A percentile compares a stretch with the other conserved stretches of the same genome.
Conservation (phyloP, 176 grass and related monocot genomes). For the Ensete ventricosum region DNA sequence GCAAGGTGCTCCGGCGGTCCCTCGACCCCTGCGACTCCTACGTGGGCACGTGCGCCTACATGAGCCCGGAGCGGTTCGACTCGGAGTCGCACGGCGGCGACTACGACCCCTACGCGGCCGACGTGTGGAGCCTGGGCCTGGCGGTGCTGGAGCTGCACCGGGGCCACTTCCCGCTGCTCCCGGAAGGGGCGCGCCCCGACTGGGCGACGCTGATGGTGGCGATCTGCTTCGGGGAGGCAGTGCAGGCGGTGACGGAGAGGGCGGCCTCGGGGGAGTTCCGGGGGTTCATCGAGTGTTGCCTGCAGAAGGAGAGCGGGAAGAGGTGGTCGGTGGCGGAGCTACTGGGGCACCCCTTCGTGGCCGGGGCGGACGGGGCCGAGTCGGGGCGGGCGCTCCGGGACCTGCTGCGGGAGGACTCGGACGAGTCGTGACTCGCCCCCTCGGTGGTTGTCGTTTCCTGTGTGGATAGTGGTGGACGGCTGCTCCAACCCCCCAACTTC, state of each 20-base stretch:
- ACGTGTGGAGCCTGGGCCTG: constrained; percentile 73
- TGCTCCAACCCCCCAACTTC: neutral
- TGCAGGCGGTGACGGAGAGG: constrained; percentile 28
- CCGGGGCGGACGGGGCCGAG: constrained; percentile 29
- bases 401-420: constrained; percentile 14
- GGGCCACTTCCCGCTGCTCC: constrained; percentile 80
- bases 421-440: neutral
- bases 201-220: constrained; percentile 90
- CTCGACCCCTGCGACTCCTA: constrained; percentile 78
- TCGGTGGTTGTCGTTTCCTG: neutral
- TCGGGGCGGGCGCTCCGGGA: constrained; percentile 27
- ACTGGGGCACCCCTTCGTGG: constrained; percentile 64
- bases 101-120: constrained; percentile 88
- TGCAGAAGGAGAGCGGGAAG: constrained; percentile 64
- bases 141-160: constrained; percentile 67
- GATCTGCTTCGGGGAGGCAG: constrained; percentile 72
- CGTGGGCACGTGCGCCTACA: constrained; percentile 80
- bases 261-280: constrained; percentile 55
- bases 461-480: neutral
- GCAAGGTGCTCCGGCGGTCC: constrained; percentile 56
- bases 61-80: constrained; percentile 84
- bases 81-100: constrained; percentile 59
- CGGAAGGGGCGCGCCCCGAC: constrained; percentile 59
- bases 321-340: constrained; percentile 61
- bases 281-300: constrained; percentile 66